Evolutionary conservation across 2,329 filamentous ascomycete species (phyloP), one percentile per base, ranked within the genome.

Genomic region (Paraconiothyrium brasiliense): DNA sequence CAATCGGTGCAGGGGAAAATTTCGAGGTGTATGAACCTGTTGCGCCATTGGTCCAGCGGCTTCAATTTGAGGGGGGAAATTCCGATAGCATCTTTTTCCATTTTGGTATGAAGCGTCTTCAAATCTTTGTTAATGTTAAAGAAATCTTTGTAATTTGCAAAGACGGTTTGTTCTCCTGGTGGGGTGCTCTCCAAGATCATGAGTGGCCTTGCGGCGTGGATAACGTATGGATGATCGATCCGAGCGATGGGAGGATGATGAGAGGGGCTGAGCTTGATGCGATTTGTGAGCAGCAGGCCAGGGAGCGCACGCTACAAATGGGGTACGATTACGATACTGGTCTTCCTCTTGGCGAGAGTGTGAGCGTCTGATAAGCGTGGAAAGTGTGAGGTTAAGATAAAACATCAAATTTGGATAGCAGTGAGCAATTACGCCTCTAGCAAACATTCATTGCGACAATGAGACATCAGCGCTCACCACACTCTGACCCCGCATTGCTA

Each of bases 181-280:
- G 34, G n/a, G 50, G 39, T 4, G 48, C 55, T 22, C 35, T 43
- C 24, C 54, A 59, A 20, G 54, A 48, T 16, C 41, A 55, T 34
- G 41, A 58, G 34, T 64, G 58, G 58, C 58, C 58, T 3, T 64
- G 58, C 39, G 59, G 58, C 24, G 30, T 37, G 27, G 61, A 64
- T 14, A 64, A 61, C n/a, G 50, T 61, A 4, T 60, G 49, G 37
- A 44, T 58, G 4, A 57, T 59, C 16, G 48, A 59, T 46, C 58
- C 32, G 22, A 37, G 30, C 27, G 34, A 56, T n/a, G 41, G 55
- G 22, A 47, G 24, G 4, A 50, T 27, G 27, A 39, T 59, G 44
- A 22, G 30, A 48, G 43, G 27, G 30, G 50, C 20, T 30, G 39
- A 20, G 34, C 16, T 57, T 10, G 54, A 52, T 37, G 41, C 54